Base-by-base conservation (phyloP, 164 flowering plant species). In the Annona squamosa region DNA sequence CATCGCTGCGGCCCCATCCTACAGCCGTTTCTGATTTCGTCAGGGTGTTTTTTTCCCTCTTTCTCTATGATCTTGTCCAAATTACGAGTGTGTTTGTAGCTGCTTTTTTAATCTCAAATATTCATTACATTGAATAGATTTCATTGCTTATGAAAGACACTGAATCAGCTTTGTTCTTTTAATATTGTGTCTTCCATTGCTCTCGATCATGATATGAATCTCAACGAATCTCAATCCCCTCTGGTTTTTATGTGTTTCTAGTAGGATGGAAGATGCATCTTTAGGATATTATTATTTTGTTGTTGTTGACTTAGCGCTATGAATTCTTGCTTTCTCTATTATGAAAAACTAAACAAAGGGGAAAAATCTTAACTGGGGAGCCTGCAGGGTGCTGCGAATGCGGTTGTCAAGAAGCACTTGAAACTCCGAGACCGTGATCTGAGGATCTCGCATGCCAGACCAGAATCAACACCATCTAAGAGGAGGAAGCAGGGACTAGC, bases 301-400 rank as follows among this genome's bases (percentile, higher is more conserved):
- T 26, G 37, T 26, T 26, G 37, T 26, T 26, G 37, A 26, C 37
- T 26, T 26, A 26, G 37, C 37, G 1, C 61, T 56, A 5, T 56
- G 10, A 56, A 56, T 56, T 5, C 13, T 5, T 56, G 61, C 61
- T 6, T 26, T 26, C 37, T 26, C 37, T 26, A 26, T 26, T 19
- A 62, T 13, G 19, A n/a, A 62, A 17, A 62, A 1, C 42, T 12
- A 26, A 26, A 7, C 9, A 26, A 46, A 44, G 48, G 43, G 5
- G 47, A 41, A 57, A 6, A 57, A 59, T 46, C 46, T 17, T 42
- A 16, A 46, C 43, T 2, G 59, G 48, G 63, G 16, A 57, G 7
- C 26, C n/a, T 82, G 76, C 84, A 94, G 99, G 96, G 87, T 63
- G 97, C 96, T 75, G 98, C 94, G 72, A 87, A 85, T 70, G 41